Evolutionary conservation across 805 yeast species (phyloP), one percentile per base, ranked within the genome.

Genomic region (Yamadazyma scolyti): DNA sequence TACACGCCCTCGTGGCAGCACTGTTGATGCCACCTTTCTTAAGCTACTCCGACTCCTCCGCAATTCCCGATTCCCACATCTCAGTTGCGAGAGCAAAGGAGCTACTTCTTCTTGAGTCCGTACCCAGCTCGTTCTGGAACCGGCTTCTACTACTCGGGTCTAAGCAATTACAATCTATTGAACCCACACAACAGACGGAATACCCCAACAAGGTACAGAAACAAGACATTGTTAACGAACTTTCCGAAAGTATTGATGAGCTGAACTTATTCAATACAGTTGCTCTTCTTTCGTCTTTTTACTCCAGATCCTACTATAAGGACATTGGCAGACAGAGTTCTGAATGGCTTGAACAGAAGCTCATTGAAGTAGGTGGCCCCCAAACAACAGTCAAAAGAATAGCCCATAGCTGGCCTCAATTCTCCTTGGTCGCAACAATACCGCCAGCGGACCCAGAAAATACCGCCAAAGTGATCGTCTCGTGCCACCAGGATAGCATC

Each of bases 401-500:
- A 38, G 58, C 70, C 16, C 96, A 89, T 53, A 47, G 65, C 3
- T 89, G 96, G 95, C 67, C 63, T 40, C 97, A 89, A 57, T 79
- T 73, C 48, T 81, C 93, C 3, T 64, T 86, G 3, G 71, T 89
- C 30, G 85, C 84, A 7, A 64, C 70, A 10, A 67, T 89, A 25
- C 68, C 70, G 5, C 87, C 88, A 12, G 36, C 54, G 26, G 42
- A 59, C 20, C 87, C 88, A 12, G 36, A 55, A 27, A 42, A 59
- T 20, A 48, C 57, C 22, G 71, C 71, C 14, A 66, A 69, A 46
- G 79, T 90, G 1, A 77, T 90, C 10, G 73, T 90, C 23, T 96
- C 96, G 1, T 83, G 94, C 16, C 97, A 90, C 59, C 84, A 82
- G 50, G 97, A 90, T 53, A 82, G 95, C 2, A 71, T 80, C 41